Conservation (phyloP, 352 stramenopile genomes). For the Saprolegnia parasitica region DNA sequence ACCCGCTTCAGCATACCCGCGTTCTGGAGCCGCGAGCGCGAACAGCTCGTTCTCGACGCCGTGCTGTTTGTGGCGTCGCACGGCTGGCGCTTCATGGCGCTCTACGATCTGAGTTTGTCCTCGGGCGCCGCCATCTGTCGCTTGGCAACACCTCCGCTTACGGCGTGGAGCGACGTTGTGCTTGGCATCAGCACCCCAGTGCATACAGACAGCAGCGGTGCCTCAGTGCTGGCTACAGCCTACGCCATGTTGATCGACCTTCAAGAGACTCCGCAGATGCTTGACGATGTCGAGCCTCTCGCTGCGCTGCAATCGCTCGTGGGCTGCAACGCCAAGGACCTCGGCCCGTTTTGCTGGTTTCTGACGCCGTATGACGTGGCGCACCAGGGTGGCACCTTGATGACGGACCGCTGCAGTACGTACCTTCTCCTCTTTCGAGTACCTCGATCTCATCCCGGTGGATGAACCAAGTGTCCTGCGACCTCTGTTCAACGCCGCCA, state of each 20-base stretch:
- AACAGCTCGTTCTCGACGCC: slow-evolving; percentile 85
- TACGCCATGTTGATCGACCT: neutral
- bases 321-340: neutral
- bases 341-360: slow-evolving; percentile 3
- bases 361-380: neutral
- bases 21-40: slow-evolving; percentile 51
- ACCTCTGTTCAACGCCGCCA: neutral
- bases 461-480: neutral
- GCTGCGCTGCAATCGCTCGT: neutral
- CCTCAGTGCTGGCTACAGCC: neutral
- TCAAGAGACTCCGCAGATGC: too few relatives aligned
- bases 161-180: neutral
- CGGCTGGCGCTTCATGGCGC: slow-evolving; percentile 79
- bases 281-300: neutral
- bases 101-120: slow-evolving; percentile 86
- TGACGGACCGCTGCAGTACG: neutral
- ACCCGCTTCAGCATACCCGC: slow-evolving; percentile 80
- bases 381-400: neutral
- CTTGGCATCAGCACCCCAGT: neutral
- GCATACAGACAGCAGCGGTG: too few relatives aligned
- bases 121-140: slow-evolving; percentile 81
- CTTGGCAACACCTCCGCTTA: neutral
- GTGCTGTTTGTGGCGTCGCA: slow-evolving; percentile 81
- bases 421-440: too few relatives aligned
- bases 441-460: too few relatives aligned